Conservation (phyloP, 202 grass and related monocot species). For the Setaria viridis region DNA sequence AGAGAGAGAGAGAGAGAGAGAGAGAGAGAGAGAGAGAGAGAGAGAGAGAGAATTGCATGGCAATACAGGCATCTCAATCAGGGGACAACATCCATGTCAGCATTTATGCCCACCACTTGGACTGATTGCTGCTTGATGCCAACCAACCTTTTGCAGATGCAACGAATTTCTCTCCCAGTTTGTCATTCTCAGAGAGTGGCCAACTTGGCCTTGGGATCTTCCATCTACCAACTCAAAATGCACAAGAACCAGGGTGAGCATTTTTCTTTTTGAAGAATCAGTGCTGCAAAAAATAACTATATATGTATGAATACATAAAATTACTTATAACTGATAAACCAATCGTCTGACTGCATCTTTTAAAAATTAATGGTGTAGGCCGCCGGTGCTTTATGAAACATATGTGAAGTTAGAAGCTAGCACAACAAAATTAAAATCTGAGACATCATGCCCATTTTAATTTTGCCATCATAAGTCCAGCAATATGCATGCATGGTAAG, state of each 20-base stretch:
- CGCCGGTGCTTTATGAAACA: not conserved
- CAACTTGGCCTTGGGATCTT: constrained; percentile 39
- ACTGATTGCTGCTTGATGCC: constrained; percentile 13
- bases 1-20: too few relatives aligned
- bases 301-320: not conserved
- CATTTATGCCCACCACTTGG: constrained; percentile 38
- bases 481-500: too few relatives aligned
- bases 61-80: constrained; percentile 25
- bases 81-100: constrained; percentile 46
- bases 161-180: constrained; percentile 28
- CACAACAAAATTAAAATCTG: not conserved
- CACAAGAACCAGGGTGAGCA: not conserved
- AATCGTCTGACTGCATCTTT: not conserved
- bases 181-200: constrained; percentile 32
- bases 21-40: too few relatives aligned
- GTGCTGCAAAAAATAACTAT: not conserved
- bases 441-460: not conserved
- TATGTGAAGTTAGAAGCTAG: not conserved
- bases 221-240: not conserved
- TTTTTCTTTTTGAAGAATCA: not conserved
- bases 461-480: not conserved
- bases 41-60: not conserved
- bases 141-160: constrained; percentile 37
- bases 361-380: too few relatives aligned
- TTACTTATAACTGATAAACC: not conserved